Evolutionary conservation across 768 basidiomycete genomes (phyloP).

Genomic region (Harrya chromipes): DNA sequence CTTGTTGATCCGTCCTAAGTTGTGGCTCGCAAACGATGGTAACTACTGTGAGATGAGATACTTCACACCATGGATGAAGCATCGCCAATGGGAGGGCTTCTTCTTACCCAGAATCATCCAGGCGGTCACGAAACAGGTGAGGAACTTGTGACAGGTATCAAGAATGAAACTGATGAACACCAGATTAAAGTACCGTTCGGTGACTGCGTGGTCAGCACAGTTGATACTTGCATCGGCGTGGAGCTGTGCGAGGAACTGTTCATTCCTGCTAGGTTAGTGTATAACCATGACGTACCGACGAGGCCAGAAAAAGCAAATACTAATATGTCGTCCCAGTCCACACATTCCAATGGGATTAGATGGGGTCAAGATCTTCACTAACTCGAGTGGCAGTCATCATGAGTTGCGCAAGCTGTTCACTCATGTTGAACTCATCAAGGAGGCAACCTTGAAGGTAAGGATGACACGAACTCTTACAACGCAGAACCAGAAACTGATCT

Average conservation of each 20-base stretch:
- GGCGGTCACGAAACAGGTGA: slow-evolving; percentile 83
- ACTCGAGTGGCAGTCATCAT: slow-evolving; percentile 97
- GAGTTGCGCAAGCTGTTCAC: slow-evolving; percentile 94
- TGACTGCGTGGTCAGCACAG: slow-evolving; percentile 89
- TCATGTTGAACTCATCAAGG: slow-evolving; percentile 92
- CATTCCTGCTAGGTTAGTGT: slow-evolving; percentile 81
- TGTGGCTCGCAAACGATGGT: slow-evolving; percentile 99
- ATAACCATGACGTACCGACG: not conserved
- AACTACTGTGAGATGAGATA: slow-evolving; percentile 90
- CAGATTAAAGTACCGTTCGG: slow-evolving; percentile 93
- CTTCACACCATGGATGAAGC: slow-evolving; percentile 95
- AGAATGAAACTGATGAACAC: not conserved
- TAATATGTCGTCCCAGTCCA: slow-evolving; percentile 52
- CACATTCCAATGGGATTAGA: slow-evolving; percentile 98
- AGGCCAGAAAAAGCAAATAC: not conserved
- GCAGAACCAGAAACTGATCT: not conserved
- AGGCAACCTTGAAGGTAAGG: slow-evolving; percentile 88
- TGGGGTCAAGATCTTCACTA: slow-evolving; percentile 98
- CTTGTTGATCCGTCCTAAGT: slow-evolving; percentile 93
- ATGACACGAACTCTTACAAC: not conserved
- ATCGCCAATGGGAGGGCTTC: slow-evolving; percentile 87
- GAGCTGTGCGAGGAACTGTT: slow-evolving; percentile 98
- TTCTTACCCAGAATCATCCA: slow-evolving; percentile 88
- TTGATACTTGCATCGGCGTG: slow-evolving; percentile 94
- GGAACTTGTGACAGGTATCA: not conserved